These are phyloP conservation scores for Zizania palustris DNA, from an alignment of 202 grass and related monocot species.

Conservation along the genomic window DNA sequence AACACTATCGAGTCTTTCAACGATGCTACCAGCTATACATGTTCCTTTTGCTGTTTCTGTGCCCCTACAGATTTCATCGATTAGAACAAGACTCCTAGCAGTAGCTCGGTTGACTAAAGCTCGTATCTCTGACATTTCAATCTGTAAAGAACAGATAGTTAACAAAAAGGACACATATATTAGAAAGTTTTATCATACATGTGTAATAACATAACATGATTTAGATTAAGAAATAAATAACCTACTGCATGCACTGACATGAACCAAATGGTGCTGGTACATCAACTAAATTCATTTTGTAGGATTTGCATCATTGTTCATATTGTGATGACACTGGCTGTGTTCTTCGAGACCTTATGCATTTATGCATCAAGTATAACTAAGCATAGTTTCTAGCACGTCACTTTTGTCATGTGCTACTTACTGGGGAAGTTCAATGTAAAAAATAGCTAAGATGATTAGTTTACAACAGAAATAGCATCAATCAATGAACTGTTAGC, in stretches of 20 bases:
- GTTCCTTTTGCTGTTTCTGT: constrained; percentile 96
- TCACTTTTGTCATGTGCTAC: not conserved
- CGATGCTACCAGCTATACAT: constrained; percentile 92
- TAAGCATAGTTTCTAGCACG: not conserved
- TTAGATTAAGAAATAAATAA: constrained; percentile 25
- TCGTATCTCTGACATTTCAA: constrained; percentile 94
- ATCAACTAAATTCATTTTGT: constrained; percentile 3
- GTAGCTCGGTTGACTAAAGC: constrained; percentile 65
- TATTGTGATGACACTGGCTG: not conserved
- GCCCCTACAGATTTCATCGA: constrained; percentile 96
- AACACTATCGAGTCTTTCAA: constrained; percentile 77
- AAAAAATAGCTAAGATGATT: constrained; percentile 13
- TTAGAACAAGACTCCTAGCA: constrained; percentile 71
- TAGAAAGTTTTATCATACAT: not conserved
- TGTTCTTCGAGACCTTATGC: not conserved
- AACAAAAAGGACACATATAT: not conserved
- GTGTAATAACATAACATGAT: not conserved
- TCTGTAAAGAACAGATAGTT: constrained; percentile 48
- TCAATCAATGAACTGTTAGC: constrained; percentile 3
- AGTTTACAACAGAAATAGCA: constrained; percentile 19
- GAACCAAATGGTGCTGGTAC: not conserved
- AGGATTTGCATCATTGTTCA: not conserved
- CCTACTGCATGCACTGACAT: constrained; percentile 9
- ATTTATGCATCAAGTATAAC: not conserved
- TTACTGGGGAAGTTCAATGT: not conserved